phyloP scores from a whole-genome alignment of 2,329 filamentous ascomycete species.

The Fonsecaea pedrosoi region DNA sequence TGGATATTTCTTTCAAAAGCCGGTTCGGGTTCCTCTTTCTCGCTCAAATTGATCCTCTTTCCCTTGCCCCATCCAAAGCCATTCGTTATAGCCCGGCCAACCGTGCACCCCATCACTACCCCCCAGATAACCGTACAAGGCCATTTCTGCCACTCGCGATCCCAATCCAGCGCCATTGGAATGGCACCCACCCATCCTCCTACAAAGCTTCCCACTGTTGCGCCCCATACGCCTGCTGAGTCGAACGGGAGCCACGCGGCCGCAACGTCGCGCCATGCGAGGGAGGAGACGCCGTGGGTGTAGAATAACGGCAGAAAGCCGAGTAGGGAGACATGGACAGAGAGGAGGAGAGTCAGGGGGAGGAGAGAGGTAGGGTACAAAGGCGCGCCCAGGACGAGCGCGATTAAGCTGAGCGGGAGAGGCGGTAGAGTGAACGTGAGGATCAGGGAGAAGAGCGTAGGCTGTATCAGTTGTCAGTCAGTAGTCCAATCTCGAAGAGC shows the following conservation, averaged over 20 bases:
- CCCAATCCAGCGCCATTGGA: conserved; percentile 96
- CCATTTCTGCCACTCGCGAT: conserved; percentile 99
- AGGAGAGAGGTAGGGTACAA: conserved; percentile 73
- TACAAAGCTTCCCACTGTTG: conserved; percentile 74
- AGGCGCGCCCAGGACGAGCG: conserved; percentile 86
- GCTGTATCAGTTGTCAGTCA: conserved; percentile 20
- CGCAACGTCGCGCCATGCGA: conserved; percentile 73
- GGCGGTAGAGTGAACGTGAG: conserved; percentile 61
- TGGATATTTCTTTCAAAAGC: background rate
- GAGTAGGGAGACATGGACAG: conserved; percentile 81
- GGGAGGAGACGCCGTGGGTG: conserved; percentile 76
- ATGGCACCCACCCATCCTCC: conserved; percentile 94
- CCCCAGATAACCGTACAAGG: conserved; percentile 89
- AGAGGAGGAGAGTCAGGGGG: conserved; percentile 77
- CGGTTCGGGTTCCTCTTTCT: conserved; percentile 29
- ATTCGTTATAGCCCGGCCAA: conserved; percentile 57
- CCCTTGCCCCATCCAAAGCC: conserved; percentile 33
- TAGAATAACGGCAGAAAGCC: conserved; percentile 82
- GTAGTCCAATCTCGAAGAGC: background rate
- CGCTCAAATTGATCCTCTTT: conserved; percentile 39
- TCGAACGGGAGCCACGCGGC: conserved; percentile 76
- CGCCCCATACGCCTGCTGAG: conserved; percentile 75
- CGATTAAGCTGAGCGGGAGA: conserved; percentile 63
- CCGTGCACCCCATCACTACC: conserved; percentile 76
- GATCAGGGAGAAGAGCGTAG: conserved; percentile 63